Percentiles rank a stretch among this genome's conserved stretches.
These are phyloP conservation scores for Aaosphaeria pasadenensis DNA, from an alignment of 2,329 filamentous ascomycete genomes.

Conservation along the genomic window DNA sequence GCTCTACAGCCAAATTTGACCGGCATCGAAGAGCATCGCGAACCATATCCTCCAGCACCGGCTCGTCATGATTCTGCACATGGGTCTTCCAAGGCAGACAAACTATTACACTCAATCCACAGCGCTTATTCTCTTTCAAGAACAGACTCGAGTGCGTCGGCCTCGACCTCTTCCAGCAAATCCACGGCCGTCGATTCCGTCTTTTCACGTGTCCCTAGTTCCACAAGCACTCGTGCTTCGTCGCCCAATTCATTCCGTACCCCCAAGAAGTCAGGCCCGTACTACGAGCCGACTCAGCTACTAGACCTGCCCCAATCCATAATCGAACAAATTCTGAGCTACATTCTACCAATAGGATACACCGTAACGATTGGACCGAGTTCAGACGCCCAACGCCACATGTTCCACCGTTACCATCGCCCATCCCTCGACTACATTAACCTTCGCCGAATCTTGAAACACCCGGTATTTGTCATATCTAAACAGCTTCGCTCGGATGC, in stretches of 20 bases:
- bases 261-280: neutral
- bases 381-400: slow-evolving; percentile 7
- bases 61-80: slow-evolving; percentile 5
- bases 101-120: neutral
- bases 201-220: slow-evolving; percentile 7
- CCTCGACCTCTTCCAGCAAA: slow-evolving; percentile 6
- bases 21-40: slow-evolving; percentile 6
- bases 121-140: slow-evolving; percentile 3
- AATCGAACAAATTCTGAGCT: slow-evolving; percentile 17
- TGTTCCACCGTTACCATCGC: slow-evolving; percentile 15
- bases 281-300: slow-evolving; percentile 1
- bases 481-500: slow-evolving; percentile 9
- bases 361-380: slow-evolving; percentile 14
- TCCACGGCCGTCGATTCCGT: slow-evolving; percentile 5
- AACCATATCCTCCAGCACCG: neutral
- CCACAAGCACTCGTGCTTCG: slow-evolving; percentile 6
- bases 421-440: slow-evolving; percentile 16
- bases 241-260: slow-evolving; percentile 1
- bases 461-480: slow-evolving; percentile 16
- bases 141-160: slow-evolving; percentile 6
- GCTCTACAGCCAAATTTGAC: neutral
- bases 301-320: slow-evolving; percentile 13
- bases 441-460: slow-evolving; percentile 14
- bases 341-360: slow-evolving; percentile 14
- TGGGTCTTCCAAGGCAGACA: slow-evolving; percentile 5